phyloP scores from a whole-genome alignment of 192 early-diverging fungal species.

The Radiomyces spectabilis region DNA sequence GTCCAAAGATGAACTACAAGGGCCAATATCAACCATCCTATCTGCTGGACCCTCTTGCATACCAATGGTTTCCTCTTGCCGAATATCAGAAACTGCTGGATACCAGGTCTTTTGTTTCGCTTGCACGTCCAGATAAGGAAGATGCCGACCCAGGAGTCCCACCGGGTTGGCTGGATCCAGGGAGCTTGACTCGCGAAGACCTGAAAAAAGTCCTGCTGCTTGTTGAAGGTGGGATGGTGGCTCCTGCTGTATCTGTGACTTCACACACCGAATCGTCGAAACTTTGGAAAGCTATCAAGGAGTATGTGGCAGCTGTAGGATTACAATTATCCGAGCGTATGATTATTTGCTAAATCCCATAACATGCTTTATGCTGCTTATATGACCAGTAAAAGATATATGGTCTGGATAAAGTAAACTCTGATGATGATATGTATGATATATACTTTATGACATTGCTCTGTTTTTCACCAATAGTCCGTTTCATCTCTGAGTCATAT shows the following conservation, averaged over 20 bases:
- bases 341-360: slow-evolving; percentile 10
- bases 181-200: neutral
- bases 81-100: slow-evolving; percentile 45
- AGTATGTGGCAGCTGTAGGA: slow-evolving; percentile 25
- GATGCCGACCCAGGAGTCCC: neutral
- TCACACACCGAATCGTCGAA: neutral
- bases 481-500: too few species aligned
- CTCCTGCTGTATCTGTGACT: slow-evolving; percentile 14
- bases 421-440: too few species aligned
- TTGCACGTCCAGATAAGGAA: slow-evolving; percentile 18
- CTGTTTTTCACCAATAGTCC: too few species aligned
- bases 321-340: slow-evolving; percentile 23
- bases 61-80: slow-evolving; percentile 44
- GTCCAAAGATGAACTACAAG: slow-evolving; percentile 94
- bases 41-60: slow-evolving; percentile 65
- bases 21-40: slow-evolving; percentile 79
- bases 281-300: slow-evolving; percentile 8
- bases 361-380: too few species aligned
- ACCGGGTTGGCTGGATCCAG: slow-evolving; percentile 21
- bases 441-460: too few species aligned
- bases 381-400: too few species aligned
- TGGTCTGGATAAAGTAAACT: too few species aligned
- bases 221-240: slow-evolving; percentile 6
- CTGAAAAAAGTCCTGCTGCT: slow-evolving; percentile 10
- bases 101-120: slow-evolving; percentile 38